These are phyloP conservation scores for Fusarium algeriense DNA, from an alignment of 2,329 filamentous ascomycete species.

Conservation along the genomic window DNA sequence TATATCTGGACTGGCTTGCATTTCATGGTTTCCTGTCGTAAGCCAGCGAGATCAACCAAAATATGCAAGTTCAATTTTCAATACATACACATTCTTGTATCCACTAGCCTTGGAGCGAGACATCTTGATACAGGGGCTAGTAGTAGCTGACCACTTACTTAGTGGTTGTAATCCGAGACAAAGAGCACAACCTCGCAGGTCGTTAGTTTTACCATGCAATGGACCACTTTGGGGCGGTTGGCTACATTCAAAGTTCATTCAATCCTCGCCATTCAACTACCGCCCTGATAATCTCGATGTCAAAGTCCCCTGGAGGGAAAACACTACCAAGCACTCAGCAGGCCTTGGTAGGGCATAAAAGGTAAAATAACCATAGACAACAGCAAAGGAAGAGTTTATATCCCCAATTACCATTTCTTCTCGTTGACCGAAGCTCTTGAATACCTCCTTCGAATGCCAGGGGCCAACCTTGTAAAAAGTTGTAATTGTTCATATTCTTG, in stretches of 20 bases:
- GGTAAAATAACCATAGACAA: not conserved
- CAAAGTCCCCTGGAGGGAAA: not conserved
- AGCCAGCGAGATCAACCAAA: constrained; percentile 13
- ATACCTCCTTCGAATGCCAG: constrained; percentile 19
- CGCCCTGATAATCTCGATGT: constrained; percentile 24
- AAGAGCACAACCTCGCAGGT: constrained; percentile 20
- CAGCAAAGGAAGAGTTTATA: constrained; percentile 25
- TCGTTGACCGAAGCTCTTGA: constrained; percentile 20
- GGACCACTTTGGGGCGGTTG: constrained; percentile 4
- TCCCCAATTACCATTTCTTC: not conserved
- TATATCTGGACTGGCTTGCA: constrained; percentile 4
- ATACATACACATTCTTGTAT: constrained; percentile 14
- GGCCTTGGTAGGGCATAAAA: constrained; percentile 8
- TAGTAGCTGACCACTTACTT: constrained; percentile 2
- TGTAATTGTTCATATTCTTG: constrained; percentile 19
- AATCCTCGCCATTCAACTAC: constrained; percentile 27
- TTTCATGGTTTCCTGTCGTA: constrained; percentile 23
- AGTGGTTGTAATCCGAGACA: constrained; percentile 38
- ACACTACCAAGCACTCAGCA: not conserved
- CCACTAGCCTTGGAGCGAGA: constrained; percentile 22
- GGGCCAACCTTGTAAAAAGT: constrained; percentile 24
- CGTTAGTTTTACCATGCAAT: not conserved
- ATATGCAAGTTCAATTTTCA: constrained; percentile 21
- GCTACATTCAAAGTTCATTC: constrained; percentile 21
- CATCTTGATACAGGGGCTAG: constrained; percentile 13